Percentiles rank a stretch among this genome's conserved stretches.
Evolutionary conservation across 345 rosid genomes (phyloP).

Genomic region (Noccaea bulbosa): DNA sequence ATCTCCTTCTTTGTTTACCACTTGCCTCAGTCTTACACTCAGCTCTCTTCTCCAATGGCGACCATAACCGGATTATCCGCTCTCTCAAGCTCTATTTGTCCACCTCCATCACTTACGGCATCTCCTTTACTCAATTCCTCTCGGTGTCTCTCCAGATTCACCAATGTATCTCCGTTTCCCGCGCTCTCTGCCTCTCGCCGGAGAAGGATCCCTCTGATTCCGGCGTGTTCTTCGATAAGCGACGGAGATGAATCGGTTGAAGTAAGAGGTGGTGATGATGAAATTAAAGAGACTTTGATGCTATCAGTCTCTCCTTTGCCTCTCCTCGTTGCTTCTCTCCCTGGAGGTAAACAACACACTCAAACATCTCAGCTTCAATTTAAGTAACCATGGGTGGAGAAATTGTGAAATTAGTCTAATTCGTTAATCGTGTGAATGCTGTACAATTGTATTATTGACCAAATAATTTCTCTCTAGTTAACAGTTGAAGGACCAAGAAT

Average conservation of each 20-base stretch:
- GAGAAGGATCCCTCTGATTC: constrained; percentile 36
- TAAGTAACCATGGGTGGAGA: not conserved
- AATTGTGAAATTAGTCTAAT: not conserved
- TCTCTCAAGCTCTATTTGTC: constrained; percentile 30
- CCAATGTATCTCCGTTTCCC: constrained; percentile 29
- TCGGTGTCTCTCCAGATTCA: constrained; percentile 33
- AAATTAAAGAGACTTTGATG: constrained; percentile 54
- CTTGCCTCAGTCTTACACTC: constrained; percentile 17
- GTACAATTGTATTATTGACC: too few relatives aligned
- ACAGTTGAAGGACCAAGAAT: too few relatives aligned
- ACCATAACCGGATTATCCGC: constrained; percentile 42
- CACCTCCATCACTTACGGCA: constrained; percentile 35
- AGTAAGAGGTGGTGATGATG: constrained; percentile 28
- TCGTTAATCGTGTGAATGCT: not conserved
- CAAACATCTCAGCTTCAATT: constrained; percentile 17
- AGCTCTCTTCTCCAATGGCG: constrained; percentile 50
- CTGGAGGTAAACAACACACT: constrained; percentile 62
- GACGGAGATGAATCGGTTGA: constrained; percentile 29
- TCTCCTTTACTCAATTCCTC: constrained; percentile 31
- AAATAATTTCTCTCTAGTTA: too few relatives aligned
- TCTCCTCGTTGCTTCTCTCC: constrained; percentile 72
- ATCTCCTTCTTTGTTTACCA: constrained; percentile 22
- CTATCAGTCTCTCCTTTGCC: constrained; percentile 76
- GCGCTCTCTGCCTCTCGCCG: constrained; percentile 36
- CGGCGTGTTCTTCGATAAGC: not conserved